These are phyloP conservation scores for Erodium trifolium DNA, from an alignment of 441 rosid species.

Conservation along the genomic window DNA sequence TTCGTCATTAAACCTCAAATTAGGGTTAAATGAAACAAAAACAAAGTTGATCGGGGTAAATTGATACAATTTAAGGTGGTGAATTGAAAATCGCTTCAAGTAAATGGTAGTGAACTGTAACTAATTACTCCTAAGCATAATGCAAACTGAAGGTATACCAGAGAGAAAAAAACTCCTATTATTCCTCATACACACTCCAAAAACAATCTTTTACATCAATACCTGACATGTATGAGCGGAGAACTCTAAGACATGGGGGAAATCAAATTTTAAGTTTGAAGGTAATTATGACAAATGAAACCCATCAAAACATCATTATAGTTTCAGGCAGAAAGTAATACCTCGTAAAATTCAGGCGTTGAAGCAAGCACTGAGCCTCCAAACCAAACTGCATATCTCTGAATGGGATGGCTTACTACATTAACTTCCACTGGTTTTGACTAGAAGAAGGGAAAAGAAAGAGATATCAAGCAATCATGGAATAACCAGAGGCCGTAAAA, in stretches of 20 bases:
- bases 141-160: background rate
- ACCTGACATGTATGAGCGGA: background rate
- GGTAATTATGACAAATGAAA: background rate
- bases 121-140: background rate
- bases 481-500: background rate
- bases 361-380: slow-evolving; percentile 99
- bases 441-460: slow-evolving; percentile 29
- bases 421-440: slow-evolving; percentile 94
- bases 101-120: no score
- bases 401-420: slow-evolving; percentile 94
- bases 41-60: no score
- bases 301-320: background rate
- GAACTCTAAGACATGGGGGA: background rate
- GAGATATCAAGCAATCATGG: slow-evolving; percentile 14
- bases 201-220: background rate
- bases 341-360: slow-evolving; percentile 92
- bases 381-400: slow-evolving; percentile 97
- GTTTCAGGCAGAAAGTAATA: slow-evolving; percentile 25
- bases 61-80: no score
- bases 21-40: no score
- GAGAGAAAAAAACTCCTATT: background rate
- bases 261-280: slow-evolving; percentile 5
- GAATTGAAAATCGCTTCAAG: no score
- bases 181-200: background rate
- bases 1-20: no score